Base-by-base conservation (phyloP, 495 filamentous ascomycete species). In the Astrothelium subdiscretum region DNA sequence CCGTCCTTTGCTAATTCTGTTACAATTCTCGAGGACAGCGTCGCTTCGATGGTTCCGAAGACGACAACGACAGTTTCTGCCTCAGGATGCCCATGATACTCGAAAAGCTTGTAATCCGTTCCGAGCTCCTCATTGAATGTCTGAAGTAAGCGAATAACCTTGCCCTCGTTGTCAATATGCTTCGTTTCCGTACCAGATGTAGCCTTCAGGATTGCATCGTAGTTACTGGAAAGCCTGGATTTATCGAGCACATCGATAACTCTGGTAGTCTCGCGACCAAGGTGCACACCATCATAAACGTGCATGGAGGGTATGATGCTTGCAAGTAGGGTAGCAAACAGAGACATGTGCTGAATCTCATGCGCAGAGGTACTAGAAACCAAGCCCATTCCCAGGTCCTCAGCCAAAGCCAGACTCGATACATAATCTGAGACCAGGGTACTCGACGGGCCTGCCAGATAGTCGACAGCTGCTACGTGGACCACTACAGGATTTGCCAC, bases 381-480 rank as follows among this genome's bases (percentile, higher is more conserved):
- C 32, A 97, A 80, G 42, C 85, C 94, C 26, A 96, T 75, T 15
- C 95, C 92, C 31, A 97, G 81, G 43, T 97, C 94, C 71, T 97
- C 94, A n/a, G 90, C 87, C 24, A 94, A 75, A 60, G 84, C 82
- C 61, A 97, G 76, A 0, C 89, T 86, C 27, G 85, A 87, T 59
- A 81, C 84, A 76, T 98, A 98, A 69, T 98, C 92, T 40, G 91
- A 83, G 42, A 96, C 86, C 27, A 98, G 79, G 27, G 86, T 87
- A 11, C 77, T 72, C 31, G 77, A 72, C 20, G 84, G 81, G 58
- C 84, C 82, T 42, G 81, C 78, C 51, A 83, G 78, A 74, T 96
- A 96, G 74, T 97, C 91, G 52, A 90, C 85, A 18, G 95, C 95
- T n/a, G 95, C 90, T 62, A 98, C 80, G 70, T 98, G 94, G 20